phyloP scores from a whole-genome alignment of 129 eudicot species.

The Helianthus tuberosus region DNA sequence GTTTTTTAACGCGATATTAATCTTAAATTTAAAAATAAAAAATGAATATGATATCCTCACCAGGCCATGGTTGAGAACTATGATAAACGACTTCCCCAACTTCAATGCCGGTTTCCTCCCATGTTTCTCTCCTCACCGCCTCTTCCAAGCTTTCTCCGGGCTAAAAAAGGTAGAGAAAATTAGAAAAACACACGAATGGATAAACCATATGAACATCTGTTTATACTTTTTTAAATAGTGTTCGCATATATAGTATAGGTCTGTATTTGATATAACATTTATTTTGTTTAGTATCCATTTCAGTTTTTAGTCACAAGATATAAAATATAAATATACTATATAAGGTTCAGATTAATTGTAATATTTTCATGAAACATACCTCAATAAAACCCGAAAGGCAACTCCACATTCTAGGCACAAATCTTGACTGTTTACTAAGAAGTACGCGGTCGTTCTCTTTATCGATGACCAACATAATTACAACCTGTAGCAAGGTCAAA shows the following conservation, averaged over 20 bases:
- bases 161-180: slow-evolving; percentile 33
- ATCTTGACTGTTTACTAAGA: slow-evolving; percentile 72
- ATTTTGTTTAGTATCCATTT: neutral
- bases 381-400: slow-evolving; percentile 88
- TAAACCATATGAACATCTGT: neutral
- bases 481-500: slow-evolving; percentile 54
- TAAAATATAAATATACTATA: no score
- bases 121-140: slow-evolving; percentile 90
- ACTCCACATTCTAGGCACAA: slow-evolving; percentile 94
- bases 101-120: slow-evolving; percentile 90
- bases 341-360: neutral
- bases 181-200: neutral
- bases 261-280: neutral
- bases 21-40: neutral
- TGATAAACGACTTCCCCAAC: slow-evolving; percentile 86
- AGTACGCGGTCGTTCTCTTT: slow-evolving; percentile 78
- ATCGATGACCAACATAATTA: slow-evolving; percentile 84
- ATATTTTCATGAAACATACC: slow-evolving; percentile 31
- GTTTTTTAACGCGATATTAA: neutral
- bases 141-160: slow-evolving; percentile 96
- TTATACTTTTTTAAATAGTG: neutral
- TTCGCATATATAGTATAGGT: neutral
- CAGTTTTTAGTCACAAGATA: neutral
- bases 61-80: slow-evolving; percentile 98
- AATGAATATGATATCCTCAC: slow-evolving; percentile 29